Evolutionary conservation across 129 eudicot genomes (phyloP).

Genomic region (carrot (Daucus carota)): DH1_v3.0 NC_030382.2:42423501-42424000

Average conservation of each 20-base stretch:
- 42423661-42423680: slow-evolving; percentile 31
- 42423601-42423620: slow-evolving; percentile 54
- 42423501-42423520: slow-evolving; percentile 20
- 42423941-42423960: neutral
- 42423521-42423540: slow-evolving; percentile 29
- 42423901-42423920: slow-evolving; percentile 64
- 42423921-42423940: slow-evolving; percentile 7
- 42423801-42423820: slow-evolving; percentile 34
- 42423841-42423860: slow-evolving; percentile 55
- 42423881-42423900: slow-evolving; percentile 54
- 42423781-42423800: slow-evolving; percentile 58
- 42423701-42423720: neutral
- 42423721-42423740: neutral
- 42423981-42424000: too few species aligned
- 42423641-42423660: slow-evolving; percentile 39
- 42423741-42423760: neutral
- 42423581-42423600: slow-evolving; percentile 39
- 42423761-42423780: slow-evolving; percentile 10
- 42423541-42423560: slow-evolving; percentile 57
- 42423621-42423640: slow-evolving; percentile 55
- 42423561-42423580: slow-evolving; percentile 46
- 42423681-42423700: slow-evolving; percentile 30
- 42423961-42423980: too few species aligned
- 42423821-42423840: slow-evolving; percentile 56
- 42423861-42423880: slow-evolving; percentile 55